These are phyloP conservation scores for Hemerocallis citrina DNA, from an alignment of 106 monocot species.

Conservation along the genomic window DNA sequence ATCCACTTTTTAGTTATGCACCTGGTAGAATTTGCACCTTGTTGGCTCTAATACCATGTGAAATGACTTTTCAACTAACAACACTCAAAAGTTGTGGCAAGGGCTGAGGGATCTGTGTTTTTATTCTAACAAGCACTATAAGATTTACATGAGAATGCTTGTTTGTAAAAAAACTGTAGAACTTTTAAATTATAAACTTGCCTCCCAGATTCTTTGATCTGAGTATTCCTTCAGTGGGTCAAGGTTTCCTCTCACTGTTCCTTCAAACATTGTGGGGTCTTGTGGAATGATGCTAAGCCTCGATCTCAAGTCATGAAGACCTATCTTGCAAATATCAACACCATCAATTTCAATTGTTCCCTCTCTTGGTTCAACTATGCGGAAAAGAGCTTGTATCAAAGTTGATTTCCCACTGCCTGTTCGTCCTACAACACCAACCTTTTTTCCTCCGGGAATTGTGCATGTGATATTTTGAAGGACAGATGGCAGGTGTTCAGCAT, in stretches of 20 bases:
- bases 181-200: constrained; percentile 9
- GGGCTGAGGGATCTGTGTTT: too few species aligned
- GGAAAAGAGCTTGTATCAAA: constrained; percentile 86
- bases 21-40: too few species aligned
- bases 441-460: constrained; percentile 68
- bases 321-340: constrained; percentile 76
- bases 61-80: too few species aligned
- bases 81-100: too few species aligned
- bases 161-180: background rate
- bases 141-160: background rate
- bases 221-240: constrained; percentile 60
- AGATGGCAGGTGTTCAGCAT: constrained; percentile 85
- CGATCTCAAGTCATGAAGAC: constrained; percentile 69
- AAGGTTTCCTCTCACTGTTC: constrained; percentile 78
- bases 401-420: constrained; percentile 97
- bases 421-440: constrained; percentile 86
- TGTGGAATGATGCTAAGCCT: constrained; percentile 91
- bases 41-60: too few species aligned
- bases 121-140: too few species aligned
- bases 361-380: constrained; percentile 68
- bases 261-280: constrained; percentile 87
- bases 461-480: constrained; percentile 73
- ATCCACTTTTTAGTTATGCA: too few species aligned
- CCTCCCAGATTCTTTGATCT: constrained; percentile 78
- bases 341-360: constrained; percentile 70